These are phyloP conservation scores for Gossypium schwendimanii DNA, from an alignment of 441 rosid genomes.

Conservation along the genomic window DNA sequence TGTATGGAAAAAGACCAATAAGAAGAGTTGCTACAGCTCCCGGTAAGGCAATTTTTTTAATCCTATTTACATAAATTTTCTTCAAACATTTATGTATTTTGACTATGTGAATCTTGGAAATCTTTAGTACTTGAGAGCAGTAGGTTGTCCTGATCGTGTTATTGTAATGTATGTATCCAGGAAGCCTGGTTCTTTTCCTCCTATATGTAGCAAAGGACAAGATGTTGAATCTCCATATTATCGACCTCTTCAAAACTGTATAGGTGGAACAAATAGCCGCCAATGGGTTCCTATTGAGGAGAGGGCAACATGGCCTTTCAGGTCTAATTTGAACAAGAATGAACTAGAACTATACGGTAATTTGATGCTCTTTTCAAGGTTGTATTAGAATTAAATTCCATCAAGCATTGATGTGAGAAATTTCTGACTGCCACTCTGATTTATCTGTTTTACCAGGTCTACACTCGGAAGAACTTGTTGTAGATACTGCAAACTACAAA, in stretches of 20 bases:
- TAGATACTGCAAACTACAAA: conserved; percentile 63
- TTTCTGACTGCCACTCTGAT: neutral
- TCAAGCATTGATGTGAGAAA: neutral
- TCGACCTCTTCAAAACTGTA: conserved; percentile 76
- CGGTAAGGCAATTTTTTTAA: conserved; percentile 43
- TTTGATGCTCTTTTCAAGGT: neutral
- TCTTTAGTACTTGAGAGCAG: conserved; percentile 11
- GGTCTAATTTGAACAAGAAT: conserved; percentile 67
- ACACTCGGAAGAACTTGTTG: conserved; percentile 52
- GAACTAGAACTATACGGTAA: conserved; percentile 80
- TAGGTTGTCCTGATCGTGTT: conserved; percentile 13
- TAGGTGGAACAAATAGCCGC: conserved; percentile 72
- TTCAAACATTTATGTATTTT: neutral
- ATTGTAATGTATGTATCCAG: conserved; percentile 33
- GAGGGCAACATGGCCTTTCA: conserved; percentile 74
- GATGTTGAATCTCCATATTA: conserved; percentile 90
- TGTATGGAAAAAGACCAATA: conserved; percentile 83
- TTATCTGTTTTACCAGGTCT: conserved; percentile 44
- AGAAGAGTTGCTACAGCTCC: conserved; percentile 63
- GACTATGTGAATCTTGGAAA: neutral
- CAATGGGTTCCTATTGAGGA: conserved; percentile 81
- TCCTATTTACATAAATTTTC: neutral
- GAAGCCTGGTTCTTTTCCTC: conserved; percentile 70
- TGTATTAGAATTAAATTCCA: conserved; percentile 1
- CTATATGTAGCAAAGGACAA: conserved; percentile 66